Conservation (phyloP, 345 rosid genomes). For the Eucalyptus curtisii region DNA sequence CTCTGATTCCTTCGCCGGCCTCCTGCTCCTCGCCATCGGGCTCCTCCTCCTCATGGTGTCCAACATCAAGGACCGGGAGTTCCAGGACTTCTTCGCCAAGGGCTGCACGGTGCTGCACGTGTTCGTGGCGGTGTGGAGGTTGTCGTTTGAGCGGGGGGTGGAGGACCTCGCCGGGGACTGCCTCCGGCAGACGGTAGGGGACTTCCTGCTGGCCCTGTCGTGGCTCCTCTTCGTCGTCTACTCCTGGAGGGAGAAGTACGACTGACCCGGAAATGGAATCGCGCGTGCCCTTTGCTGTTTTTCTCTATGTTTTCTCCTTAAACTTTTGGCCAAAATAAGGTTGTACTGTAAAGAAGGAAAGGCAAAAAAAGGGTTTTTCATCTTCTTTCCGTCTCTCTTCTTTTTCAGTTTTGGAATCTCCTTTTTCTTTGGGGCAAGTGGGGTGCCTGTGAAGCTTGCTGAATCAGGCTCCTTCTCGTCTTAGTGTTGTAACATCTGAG, state of each 20-base stretch:
- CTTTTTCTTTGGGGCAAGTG: neutral
- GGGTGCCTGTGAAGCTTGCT: neutral
- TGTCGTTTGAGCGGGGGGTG: slow-evolving; percentile 44
- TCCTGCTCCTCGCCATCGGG: slow-evolving; percentile 53
- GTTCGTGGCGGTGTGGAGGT: slow-evolving; percentile 44
- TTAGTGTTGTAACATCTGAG: neutral
- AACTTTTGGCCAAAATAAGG: neutral
- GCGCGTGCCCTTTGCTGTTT: neutral
- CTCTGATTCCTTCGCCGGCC: slow-evolving; percentile 66
- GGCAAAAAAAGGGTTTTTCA: neutral
- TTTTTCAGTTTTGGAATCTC: neutral
- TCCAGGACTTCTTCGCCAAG: slow-evolving; percentile 53
- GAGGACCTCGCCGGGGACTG: slow-evolving; percentile 60
- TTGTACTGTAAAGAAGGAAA: neutral
- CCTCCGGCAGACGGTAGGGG: slow-evolving; percentile 45
- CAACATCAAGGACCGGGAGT: slow-evolving; percentile 41
- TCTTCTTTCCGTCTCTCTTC: neutral
- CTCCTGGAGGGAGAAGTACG: slow-evolving; percentile 77
- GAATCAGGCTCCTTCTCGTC: neutral
- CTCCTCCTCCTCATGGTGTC: slow-evolving; percentile 56
- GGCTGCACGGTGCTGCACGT: slow-evolving; percentile 49
- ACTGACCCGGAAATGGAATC: slow-evolving; percentile 1
- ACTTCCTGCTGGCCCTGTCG: slow-evolving; percentile 40
- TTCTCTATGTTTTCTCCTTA: neutral
- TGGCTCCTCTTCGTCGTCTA: slow-evolving; percentile 59